These are phyloP conservation scores for Agaricus sinodeliciosus DNA, from an alignment of 768 basidiomycete species.

Conservation along the genomic window DNA sequence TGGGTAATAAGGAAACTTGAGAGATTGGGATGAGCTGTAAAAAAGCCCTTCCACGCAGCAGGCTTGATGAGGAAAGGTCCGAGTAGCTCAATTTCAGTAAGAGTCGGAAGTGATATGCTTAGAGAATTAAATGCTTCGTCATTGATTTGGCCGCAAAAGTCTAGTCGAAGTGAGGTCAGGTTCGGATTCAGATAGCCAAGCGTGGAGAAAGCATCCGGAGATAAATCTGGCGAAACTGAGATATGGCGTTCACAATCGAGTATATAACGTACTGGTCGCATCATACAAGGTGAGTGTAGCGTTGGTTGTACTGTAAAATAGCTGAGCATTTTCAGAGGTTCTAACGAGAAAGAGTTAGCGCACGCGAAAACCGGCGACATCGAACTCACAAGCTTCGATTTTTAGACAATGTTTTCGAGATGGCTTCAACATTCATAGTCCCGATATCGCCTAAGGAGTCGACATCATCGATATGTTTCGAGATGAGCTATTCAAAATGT, in stretches of 20 bases:
- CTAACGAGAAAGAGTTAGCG: slow-evolving; percentile 27
- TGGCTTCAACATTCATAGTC: slow-evolving; percentile 72
- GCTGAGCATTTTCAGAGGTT: slow-evolving; percentile 67
- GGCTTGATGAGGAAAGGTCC: slow-evolving; percentile 83
- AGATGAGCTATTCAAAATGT: slow-evolving; percentile 52
- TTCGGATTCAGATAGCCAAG: slow-evolving; percentile 82
- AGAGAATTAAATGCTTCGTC: slow-evolving; percentile 53
- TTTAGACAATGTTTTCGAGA: slow-evolving; percentile 76
- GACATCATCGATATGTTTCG: slow-evolving; percentile 82
- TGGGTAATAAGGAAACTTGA: slow-evolving; percentile 76
- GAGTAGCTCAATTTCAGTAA: slow-evolving; percentile 71
- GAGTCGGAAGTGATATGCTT: slow-evolving; percentile 52
- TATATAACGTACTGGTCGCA: slow-evolving; percentile 67
- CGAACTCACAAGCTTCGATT: slow-evolving; percentile 73
- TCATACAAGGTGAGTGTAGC: slow-evolving; percentile 74
- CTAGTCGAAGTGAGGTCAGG: slow-evolving; percentile 70
- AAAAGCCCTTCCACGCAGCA: slow-evolving; percentile 69
- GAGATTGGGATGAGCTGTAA: slow-evolving; percentile 56
- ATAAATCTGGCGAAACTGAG: slow-evolving; percentile 44
- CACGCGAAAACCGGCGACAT: not conserved
- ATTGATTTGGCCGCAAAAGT: slow-evolving; percentile 81
- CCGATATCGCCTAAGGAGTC: slow-evolving; percentile 89
- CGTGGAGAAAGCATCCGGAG: slow-evolving; percentile 57
- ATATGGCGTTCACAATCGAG: too few species aligned
- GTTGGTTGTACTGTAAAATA: slow-evolving; percentile 80